These are phyloP conservation scores for Lunularia cruciata DNA, from an alignment of 225 moss, liverwort and hornwort species.

Conservation along the genomic window DNA sequence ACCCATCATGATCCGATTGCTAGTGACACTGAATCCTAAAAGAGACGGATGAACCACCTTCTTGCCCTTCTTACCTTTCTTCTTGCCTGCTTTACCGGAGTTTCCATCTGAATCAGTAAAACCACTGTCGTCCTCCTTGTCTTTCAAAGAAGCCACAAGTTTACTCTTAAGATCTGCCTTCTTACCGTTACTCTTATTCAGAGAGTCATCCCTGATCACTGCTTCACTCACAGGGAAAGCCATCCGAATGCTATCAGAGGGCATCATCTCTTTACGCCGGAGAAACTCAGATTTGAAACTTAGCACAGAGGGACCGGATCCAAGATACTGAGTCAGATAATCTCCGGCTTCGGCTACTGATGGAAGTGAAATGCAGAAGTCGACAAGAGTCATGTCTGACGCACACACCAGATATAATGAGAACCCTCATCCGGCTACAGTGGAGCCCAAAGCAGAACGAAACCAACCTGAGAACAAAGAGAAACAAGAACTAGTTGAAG, in stretches of 20 bases:
- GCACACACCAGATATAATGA: neutral
- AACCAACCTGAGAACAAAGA: too few relatives aligned
- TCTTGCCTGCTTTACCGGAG: constrained; percentile 46
- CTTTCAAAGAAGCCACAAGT: constrained; percentile 19
- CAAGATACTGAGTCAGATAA: constrained; percentile 71
- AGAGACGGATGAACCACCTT: constrained; percentile 94
- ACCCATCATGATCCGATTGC: constrained; percentile 99
- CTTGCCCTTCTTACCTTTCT: constrained; percentile 92
- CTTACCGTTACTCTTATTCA: constrained; percentile 58
- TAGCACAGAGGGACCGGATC: constrained; percentile 46
- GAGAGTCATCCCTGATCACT: constrained; percentile 52
- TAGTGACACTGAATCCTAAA: constrained; percentile 89
- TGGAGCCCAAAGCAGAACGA: neutral
- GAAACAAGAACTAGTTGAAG: too few relatives aligned
- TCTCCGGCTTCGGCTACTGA: constrained; percentile 73
- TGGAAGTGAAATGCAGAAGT: constrained; percentile 86
- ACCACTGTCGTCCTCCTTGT: constrained; percentile 39
- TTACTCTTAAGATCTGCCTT: constrained; percentile 51
- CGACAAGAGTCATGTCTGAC: constrained; percentile 76
- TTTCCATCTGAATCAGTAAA: constrained; percentile 36
- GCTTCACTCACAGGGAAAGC: constrained; percentile 59
- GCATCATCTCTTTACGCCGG: constrained; percentile 71
- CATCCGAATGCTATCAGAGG: constrained; percentile 60
- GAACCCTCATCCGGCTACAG: neutral
- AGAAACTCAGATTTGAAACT: constrained; percentile 83